Percentiles rank a stretch among this genome's conserved stretches.
These are phyloP conservation scores for Oryza rufipogon DNA, from an alignment of 176 grass and related monocot genomes.

Conservation along the genomic window DNA sequence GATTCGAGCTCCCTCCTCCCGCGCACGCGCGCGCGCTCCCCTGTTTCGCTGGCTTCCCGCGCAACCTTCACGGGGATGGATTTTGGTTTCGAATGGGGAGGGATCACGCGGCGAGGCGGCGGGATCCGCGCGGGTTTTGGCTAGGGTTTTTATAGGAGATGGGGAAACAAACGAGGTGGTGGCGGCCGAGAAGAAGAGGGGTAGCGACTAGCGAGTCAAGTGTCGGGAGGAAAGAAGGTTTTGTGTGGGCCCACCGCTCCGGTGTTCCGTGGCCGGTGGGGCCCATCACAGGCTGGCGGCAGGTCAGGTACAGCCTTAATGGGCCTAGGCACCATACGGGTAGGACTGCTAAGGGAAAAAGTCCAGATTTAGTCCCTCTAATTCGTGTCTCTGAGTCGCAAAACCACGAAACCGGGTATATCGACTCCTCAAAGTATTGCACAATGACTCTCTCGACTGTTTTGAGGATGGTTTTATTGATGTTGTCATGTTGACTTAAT, in stretches of 20 bases:
- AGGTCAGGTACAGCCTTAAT: background rate
- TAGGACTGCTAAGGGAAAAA: background rate
- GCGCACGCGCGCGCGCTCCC: too few relatives aligned
- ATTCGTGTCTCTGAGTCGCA: too few relatives aligned
- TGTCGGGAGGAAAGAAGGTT: background rate
- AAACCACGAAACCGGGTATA: too few relatives aligned
- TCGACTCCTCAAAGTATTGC: too few relatives aligned
- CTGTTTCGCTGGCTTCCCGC: background rate
- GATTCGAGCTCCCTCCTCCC: background rate
- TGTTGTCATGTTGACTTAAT: too few relatives aligned
- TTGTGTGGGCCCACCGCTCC: too few relatives aligned
- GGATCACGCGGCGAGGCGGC: conserved; percentile 28
- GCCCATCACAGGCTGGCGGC: background rate
- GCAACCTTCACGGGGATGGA: background rate
- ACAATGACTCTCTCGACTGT: too few relatives aligned
- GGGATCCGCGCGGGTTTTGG: conserved; percentile 12
- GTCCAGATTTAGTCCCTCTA: too few relatives aligned
- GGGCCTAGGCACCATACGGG: background rate
- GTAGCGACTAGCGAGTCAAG: too few relatives aligned
- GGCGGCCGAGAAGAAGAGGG: background rate
- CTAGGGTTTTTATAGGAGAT: conserved; percentile 50
- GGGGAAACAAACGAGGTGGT: background rate
- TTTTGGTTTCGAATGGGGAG: conserved; percentile 10
- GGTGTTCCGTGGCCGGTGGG: background rate
- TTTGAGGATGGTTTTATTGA: too few relatives aligned